These are phyloP conservation scores for Clarkia xantiana DNA, from an alignment of 345 rosid species.

Conservation along the genomic window DNA sequence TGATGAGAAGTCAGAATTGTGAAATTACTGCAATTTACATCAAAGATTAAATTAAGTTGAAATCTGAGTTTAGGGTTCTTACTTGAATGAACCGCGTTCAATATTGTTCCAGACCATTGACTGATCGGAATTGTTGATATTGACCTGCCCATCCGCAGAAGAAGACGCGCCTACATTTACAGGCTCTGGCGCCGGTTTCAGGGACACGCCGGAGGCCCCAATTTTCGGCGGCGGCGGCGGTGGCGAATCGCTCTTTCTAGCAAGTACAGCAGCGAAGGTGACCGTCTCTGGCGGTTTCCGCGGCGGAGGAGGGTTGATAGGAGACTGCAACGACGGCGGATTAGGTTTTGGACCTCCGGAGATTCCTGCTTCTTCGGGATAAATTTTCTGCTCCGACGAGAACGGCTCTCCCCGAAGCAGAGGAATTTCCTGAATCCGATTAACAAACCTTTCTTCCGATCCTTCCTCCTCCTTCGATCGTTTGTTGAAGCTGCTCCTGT, in stretches of 20 bases:
- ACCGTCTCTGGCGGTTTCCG: conserved; percentile 5
- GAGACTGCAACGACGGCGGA: no score
- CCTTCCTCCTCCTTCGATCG: conserved; percentile 3
- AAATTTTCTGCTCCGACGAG: conserved; percentile 16
- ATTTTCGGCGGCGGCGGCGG: conserved; percentile 16
- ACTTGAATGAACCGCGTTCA: conserved; percentile 72
- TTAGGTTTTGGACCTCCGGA: background rate
- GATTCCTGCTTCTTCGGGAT: no score
- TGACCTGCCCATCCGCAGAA: conserved; percentile 22
- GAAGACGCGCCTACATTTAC: conserved; percentile 19
- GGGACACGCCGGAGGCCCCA: background rate
- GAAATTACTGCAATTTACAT: no score
- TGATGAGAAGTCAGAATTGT: conserved; percentile 10
- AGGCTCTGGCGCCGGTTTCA: conserved; percentile 25
- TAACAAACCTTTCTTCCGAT: conserved; percentile 3
- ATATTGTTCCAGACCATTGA: conserved; percentile 93
- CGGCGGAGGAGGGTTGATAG: background rate
- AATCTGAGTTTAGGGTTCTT: conserved; percentile 5
- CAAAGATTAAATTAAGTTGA: no score
- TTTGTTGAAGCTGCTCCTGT: conserved; percentile 14
- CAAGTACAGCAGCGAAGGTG: conserved; percentile 15
- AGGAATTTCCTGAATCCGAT: conserved; percentile 36
- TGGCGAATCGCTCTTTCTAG: conserved; percentile 14
- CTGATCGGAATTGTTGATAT: conserved; percentile 37
- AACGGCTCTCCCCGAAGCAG: conserved; percentile 55